Base-by-base conservation (phyloP, 257 asterid species). In the Osmanthus fragrans region DNA sequence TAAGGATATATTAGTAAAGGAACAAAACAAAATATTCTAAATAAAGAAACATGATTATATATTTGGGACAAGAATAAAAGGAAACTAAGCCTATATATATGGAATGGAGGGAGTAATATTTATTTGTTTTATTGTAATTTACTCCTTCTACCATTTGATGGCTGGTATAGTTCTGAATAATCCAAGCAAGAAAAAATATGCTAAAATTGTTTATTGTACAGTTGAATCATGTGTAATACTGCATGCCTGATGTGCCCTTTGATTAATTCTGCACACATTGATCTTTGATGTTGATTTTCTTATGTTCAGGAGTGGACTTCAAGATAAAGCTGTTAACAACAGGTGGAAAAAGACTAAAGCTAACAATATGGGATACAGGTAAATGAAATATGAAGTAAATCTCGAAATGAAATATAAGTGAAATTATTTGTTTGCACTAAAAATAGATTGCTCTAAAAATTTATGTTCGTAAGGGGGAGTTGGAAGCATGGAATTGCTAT, bases 281-380 rank as follows among this genome's bases (percentile, higher is more conserved):
- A 72, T 71, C 71, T 47, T 84, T 80, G 82, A 11, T 58, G 49
- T 21, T 68, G 5, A 67, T 71, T 11, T 80, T 71, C 39, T 15
- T 56, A 34, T 79, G 40, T 76, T 27, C 84, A 93, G 98, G 98
- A 71, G 98, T 92, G 83, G 98, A 93, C 87, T 93, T 93, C 92
- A 93, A 93, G 91, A 91, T 93, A 77, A 90, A 90, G 85, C 81
- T 88, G 87, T 82, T 93, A 58, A 90, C 94, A 0, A 79, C 88
- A 72, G 94, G 84, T 30, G 96, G 94, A 71, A 93, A 93, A 77
- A 86, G 89, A 80, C 75, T 92, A 78, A 93, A 93, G 82, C 89
- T 91, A 10, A 93, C 98, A n/a, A 92, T 93, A 34, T 93, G 98
- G 98, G 98, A 93, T 80, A 92, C 98, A 80, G 97, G 98, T 93